Percentiles rank a stretch among this genome's conserved stretches.
Conservation (phyloP, 805 yeast species). For the Candida dajiaensis region DNA sequence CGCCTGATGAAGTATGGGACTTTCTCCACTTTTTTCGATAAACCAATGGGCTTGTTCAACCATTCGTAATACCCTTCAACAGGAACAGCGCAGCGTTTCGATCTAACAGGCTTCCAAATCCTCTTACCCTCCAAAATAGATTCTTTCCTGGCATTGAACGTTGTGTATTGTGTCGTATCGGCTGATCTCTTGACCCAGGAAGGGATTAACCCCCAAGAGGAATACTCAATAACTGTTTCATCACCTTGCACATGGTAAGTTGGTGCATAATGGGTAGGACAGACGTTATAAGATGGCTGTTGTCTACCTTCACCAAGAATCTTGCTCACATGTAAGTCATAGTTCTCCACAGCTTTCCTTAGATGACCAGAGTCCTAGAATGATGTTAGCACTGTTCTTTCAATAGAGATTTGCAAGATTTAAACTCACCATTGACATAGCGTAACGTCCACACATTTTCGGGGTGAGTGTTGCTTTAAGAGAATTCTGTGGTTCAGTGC, state of each 20-base stretch:
- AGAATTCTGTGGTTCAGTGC: too few species aligned
- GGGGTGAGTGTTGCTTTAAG: not conserved
- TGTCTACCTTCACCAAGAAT: constrained; percentile 17
- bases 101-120: constrained; percentile 52
- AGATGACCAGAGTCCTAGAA: constrained; percentile 12
- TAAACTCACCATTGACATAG: constrained; percentile 38
- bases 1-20: constrained; percentile 63
- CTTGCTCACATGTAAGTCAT: constrained; percentile 3
- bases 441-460: constrained; percentile 58
- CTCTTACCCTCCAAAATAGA: constrained; percentile 40
- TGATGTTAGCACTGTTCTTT: not conserved
- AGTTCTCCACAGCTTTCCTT: constrained; percentile 8
- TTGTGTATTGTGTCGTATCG: constrained; percentile 33
- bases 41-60: constrained; percentile 30
- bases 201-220: constrained; percentile 83
- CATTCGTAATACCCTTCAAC: constrained; percentile 87
- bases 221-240: constrained; percentile 34
- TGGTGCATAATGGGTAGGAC: constrained; percentile 51
- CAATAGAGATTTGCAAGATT: not conserved
- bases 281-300: constrained; percentile 47
- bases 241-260: constrained; percentile 22
- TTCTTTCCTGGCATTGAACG: constrained; percentile 75
- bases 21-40: constrained; percentile 33
- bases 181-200: constrained; percentile 44
- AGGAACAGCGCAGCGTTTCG: constrained; percentile 67